Evolutionary conservation across 75 land plant species (phyloP), one percentile per base, ranked within the genome.

Genomic region (Pinus taeda): DNA sequence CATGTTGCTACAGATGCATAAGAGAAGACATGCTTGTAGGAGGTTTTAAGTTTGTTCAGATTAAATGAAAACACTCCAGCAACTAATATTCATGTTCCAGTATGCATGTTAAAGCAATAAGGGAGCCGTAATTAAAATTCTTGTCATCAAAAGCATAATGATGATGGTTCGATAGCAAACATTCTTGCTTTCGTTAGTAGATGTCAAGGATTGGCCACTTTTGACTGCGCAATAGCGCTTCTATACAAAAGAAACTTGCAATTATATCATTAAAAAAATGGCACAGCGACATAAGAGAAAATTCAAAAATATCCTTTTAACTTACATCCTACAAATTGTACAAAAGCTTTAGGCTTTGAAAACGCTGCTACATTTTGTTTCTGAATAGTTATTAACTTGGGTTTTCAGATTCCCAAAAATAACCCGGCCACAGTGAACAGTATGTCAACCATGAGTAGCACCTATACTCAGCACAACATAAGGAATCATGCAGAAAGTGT

Each of bases 361-460:
- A 69, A 42, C 13, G 4, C 72, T 3, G 18, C n/a, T 39, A 11
- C 53, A 42, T 42, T 20, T 37, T 22, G 55, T 49, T 49, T 49
- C 53, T 39, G n/a, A 69, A 20, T 42, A 69, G 24, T 18, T 45
- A 69, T 8, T 7, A 37, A n/a, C 55, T 0, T 3, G 12, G 24
- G 20, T 53, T 20, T 59, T 74, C 64, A 59, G 20, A 73, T 49
- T 73, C 30, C 67, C 67, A 49, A 39, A 29, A 56, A 24, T 74
- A 74, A 74, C 6, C 37, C 70, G 20, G 24, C 67, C 75, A 74
- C 29, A 20, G 26, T 62, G 71, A 60, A 57, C 56, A 53, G 36
- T 22, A 49, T 74, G 60, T 74, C 75, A 57, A 22, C n/a, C 26
- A 59, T 1, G 4, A 29, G 71, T 39, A n/a, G 59, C n/a, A 29